These are phyloP conservation scores for Gryganskiella cystojenkinii DNA, from an alignment of 192 early-diverging fungal genomes.

Conservation along the genomic window DNA sequence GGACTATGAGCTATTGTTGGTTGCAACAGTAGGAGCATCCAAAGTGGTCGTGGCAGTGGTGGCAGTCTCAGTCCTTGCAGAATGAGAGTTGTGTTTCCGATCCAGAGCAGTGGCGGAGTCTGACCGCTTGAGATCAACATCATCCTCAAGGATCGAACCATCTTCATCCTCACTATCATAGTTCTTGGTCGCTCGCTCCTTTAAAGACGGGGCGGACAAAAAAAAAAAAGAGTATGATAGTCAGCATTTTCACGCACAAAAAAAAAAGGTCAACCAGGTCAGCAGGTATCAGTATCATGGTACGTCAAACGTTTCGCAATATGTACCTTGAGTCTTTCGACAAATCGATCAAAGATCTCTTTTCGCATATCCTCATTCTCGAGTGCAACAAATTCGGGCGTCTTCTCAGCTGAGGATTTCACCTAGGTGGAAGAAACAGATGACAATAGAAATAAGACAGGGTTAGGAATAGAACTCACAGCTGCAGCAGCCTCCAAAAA, in stretches of 20 bases:
- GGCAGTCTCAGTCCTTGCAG: no score
- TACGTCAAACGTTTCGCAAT: no score
- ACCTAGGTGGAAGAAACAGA: constrained; percentile 7
- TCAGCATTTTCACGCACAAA: not conserved
- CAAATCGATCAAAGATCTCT: constrained; percentile 79
- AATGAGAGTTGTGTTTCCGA: constrained; percentile 3
- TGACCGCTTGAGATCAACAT: constrained; percentile 40
- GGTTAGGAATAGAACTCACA: no score
- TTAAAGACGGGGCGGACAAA: constrained; percentile 3
- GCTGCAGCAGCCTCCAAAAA: constrained; percentile 15
- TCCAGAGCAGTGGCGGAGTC: not conserved
- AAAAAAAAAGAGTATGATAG: not conserved
- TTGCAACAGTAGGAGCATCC: no score
- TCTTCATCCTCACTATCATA: constrained; percentile 75
- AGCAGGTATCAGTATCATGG: no score
- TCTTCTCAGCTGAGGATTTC: constrained; percentile 35
- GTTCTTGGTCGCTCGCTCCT: constrained; percentile 59
- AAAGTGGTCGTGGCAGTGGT: no score
- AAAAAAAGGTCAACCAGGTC: no score
- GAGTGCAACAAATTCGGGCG: constrained; percentile 73
- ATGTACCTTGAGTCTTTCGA: constrained; percentile 73
- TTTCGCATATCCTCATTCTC: constrained; percentile 71
- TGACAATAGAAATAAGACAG: not conserved
- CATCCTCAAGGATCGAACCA: constrained; percentile 66
- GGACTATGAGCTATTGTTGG: no score